Evolutionary conservation across 2,329 filamentous ascomycete genomes (phyloP), one percentile per base, ranked within the genome.

Genomic region (Talaromyces sp.): DNA sequence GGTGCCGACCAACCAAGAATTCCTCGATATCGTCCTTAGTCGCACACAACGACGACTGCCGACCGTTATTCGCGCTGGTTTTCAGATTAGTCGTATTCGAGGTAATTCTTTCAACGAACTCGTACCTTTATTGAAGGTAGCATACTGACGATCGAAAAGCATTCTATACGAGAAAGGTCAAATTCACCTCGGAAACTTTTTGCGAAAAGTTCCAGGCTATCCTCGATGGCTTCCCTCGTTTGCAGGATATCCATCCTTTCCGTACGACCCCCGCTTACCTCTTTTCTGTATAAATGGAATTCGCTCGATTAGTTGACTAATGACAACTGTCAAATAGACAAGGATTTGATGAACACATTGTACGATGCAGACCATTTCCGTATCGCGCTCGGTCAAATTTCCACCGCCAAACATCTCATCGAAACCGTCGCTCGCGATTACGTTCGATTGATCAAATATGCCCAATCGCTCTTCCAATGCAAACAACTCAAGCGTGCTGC

Each of bases 351-450:
- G 82, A 98, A 99, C 82, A 98, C 95, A 22, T 89, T 99, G 54
- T 99, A 98, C 84, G 94, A 97, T 87, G 92, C 92, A 78, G 94
- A 99, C 83, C 93, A 97, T 78, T 98, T 98, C 84, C 88, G 91
- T 73, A 98, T 99, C 73, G 95, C 96, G 41, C 90, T 99, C 41
- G 96, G 95, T 67, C 95, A 98, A 79, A 83, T 99, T 54, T 96
- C 93, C 50, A 98, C 95, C 4, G 95, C 95, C 61, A 98, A 97
- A 83, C 91, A 96, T 75, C 83, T 98, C 69, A 96, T 99, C 64
- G 95, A 99, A 85, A 96, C 93, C 63, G 95, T 99, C 68, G 90
- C 92, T 67, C 88, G 95, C 75, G 95, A 99, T 79, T 99, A 99
- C 75, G 93, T 99, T 68, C 92, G 95, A 70, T 87, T 99, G 54